Evolutionary conservation across 768 basidiomycete species (phyloP).

Genomic region (Calocybe indica): DNA sequence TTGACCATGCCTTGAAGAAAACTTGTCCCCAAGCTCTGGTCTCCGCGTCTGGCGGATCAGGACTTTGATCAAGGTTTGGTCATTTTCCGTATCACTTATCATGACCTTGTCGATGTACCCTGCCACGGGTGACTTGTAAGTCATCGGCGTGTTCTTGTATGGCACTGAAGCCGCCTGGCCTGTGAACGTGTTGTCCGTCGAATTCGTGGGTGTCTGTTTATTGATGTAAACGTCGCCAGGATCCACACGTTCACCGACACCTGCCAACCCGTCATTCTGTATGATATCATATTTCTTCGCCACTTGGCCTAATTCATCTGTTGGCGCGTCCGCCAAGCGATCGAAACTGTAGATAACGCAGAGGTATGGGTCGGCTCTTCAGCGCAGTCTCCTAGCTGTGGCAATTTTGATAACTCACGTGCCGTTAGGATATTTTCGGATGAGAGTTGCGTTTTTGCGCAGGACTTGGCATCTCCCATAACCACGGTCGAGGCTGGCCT

Average conservation of each 20-base stretch:
- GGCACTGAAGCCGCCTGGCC: slow-evolving; percentile 78
- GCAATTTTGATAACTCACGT: slow-evolving; percentile 54
- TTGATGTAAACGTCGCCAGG: slow-evolving; percentile 94
- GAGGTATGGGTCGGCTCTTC: neutral
- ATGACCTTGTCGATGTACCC: slow-evolving; percentile 97
- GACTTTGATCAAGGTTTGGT: slow-evolving; percentile 95
- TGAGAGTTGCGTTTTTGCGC: slow-evolving; percentile 89
- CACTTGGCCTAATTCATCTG: slow-evolving; percentile 74
- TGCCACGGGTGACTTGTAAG: slow-evolving; percentile 90
- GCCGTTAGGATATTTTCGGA: slow-evolving; percentile 95
- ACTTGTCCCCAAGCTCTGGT: slow-evolving; percentile 97
- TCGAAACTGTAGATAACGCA: slow-evolving; percentile 56
- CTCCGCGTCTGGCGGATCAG: slow-evolving; percentile 94
- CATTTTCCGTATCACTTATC: slow-evolving; percentile 94
- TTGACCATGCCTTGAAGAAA: slow-evolving; percentile 96
- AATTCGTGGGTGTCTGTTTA: slow-evolving; percentile 93
- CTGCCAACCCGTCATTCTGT: slow-evolving; percentile 88
- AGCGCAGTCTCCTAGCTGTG: slow-evolving; percentile 4
- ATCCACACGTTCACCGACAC: slow-evolving; percentile 90
- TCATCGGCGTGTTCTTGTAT: slow-evolving; percentile 90
- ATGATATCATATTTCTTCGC: slow-evolving; percentile 88
- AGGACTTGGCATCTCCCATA: slow-evolving; percentile 98
- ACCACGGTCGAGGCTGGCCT: slow-evolving; percentile 95
- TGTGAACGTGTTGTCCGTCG: slow-evolving; percentile 85
- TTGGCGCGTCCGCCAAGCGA: slow-evolving; percentile 87